Base-by-base conservation (phyloP, 164 flowering plant genomes). In the Dillenia turbinata region DNA sequence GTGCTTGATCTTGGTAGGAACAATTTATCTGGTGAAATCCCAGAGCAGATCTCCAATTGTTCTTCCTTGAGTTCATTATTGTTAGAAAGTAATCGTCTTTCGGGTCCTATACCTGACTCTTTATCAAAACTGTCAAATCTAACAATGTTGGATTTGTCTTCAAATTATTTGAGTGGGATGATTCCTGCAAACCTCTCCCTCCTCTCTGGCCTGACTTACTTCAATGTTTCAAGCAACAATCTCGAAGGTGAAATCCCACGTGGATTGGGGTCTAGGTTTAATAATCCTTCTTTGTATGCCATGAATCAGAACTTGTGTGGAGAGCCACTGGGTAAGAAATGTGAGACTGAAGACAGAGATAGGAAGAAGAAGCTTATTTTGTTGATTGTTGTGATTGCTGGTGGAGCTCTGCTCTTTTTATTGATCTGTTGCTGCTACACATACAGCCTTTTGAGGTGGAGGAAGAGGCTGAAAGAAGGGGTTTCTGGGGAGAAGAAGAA, bases 21-120 rank as follows among this genome's bases (percentile, higher is more conserved):
- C 77, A 74, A 76, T 49, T 63, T 86, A 16, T 69, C 85, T 1
- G 89, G 92, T 46, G 78, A 61, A 72, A 80, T 86, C 65, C 88
- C 91, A 0, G 71, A 51, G 7, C 74, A 72, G 12, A 55, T 86
- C 24, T 79, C 82, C 15, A 58, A 60, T 49, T 76, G 80, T 62
- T 71, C 73, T 2, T 71, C 80, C 3, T 54, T 79, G 26, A 59
- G 22, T n/a, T 71, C 76, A 12, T 63, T 84, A 53, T 54, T 54
- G 0, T 56, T 84, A 11, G 69, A 78, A n/a, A 5, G 9, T 1
- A 83, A 83, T 65, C 73, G 69, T 61, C 75, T 83, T 33, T 71
- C 84, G 0, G 84, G 86, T 1, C 8, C 12, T 52, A 78, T 78
- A 16, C 79, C 84, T 10, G 63, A 3, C 19, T 73, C 78, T 16